Conservation (phyloP, 2,329 filamentous ascomycete genomes). For the Microascus cirrosus region DNA sequence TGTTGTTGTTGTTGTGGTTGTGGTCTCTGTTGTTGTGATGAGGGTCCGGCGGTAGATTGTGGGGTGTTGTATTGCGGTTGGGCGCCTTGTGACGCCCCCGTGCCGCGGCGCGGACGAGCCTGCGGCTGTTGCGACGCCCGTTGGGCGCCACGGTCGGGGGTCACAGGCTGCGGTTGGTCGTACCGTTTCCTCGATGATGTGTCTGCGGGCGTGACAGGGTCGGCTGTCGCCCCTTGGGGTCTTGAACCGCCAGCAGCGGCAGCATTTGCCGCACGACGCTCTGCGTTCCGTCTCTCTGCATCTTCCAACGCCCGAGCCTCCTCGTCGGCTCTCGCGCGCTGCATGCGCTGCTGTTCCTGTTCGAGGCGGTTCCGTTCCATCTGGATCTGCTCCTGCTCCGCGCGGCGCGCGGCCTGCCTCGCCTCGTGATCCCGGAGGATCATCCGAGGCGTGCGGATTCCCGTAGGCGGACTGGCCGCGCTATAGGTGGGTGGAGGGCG, state of each 20-base stretch:
- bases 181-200: slow-evolving; percentile 10
- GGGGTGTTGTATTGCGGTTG: slow-evolving; percentile 5
- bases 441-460: slow-evolving; percentile 74
- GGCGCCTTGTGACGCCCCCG: slow-evolving; percentile 3
- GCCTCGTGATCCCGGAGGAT: slow-evolving; percentile 83
- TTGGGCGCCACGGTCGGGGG: slow-evolving; percentile 1
- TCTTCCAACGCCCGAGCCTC: slow-evolving; percentile 45
- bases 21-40: slow-evolving; percentile 3
- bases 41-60: background rate
- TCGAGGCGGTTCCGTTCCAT: slow-evolving; percentile 46
- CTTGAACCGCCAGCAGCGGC: slow-evolving; percentile 24
- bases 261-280: slow-evolving; percentile 49
- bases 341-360: slow-evolving; percentile 46
- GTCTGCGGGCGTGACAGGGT: slow-evolving; percentile 7
- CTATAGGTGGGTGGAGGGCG: slow-evolving; percentile 34
- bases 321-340: slow-evolving; percentile 46
- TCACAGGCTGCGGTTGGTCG: slow-evolving; percentile 8
- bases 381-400: slow-evolving; percentile 52
- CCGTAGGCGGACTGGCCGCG: slow-evolving; percentile 43
- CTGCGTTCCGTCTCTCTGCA: slow-evolving; percentile 42
- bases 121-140: slow-evolving; percentile 5
- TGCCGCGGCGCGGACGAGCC: slow-evolving; percentile 9
- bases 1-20: slow-evolving; percentile 5
- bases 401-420: slow-evolving; percentile 60
- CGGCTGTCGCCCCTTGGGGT: slow-evolving; percentile 17